These are phyloP conservation scores for Pyrrhoderma noxium DNA, from an alignment of 1,284 basidiomycete species.

Conservation along the genomic window DNA sequence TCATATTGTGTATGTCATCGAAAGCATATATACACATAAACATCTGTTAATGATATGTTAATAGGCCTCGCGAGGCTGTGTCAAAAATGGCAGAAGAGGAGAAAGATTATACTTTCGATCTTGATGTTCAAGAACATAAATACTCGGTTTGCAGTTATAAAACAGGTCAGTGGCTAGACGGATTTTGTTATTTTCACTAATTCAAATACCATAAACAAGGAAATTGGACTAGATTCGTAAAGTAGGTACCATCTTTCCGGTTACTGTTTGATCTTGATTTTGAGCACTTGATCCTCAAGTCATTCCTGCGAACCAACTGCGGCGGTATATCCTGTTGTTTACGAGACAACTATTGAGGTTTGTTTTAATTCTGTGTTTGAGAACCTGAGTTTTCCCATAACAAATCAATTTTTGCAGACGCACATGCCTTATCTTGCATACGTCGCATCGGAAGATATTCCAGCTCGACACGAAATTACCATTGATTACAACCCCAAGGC, in stretches of 20 bases:
- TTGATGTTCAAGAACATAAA: background rate
- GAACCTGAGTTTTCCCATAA: background rate
- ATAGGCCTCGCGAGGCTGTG: background rate
- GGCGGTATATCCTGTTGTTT: conserved; percentile 48
- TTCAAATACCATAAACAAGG: background rate
- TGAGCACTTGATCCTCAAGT: conserved; percentile 27
- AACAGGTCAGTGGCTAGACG: background rate
- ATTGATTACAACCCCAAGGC: conserved; percentile 52
- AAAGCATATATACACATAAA: too few species aligned
- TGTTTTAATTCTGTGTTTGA: conserved; percentile 20
- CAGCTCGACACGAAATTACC: conserved; percentile 46
- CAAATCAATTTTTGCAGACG: conserved; percentile 29
- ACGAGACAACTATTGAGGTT: conserved; percentile 51
- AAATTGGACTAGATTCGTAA: conserved; percentile 11
- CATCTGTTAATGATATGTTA: too few species aligned
- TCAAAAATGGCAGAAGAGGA: background rate
- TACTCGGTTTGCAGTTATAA: conserved; percentile 3
- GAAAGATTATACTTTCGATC: conserved; percentile 5
- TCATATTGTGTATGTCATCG: too few species aligned
- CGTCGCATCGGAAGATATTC: conserved; percentile 41
- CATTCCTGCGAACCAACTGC: conserved; percentile 61
- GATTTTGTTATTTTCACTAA: background rate
- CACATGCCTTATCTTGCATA: conserved; percentile 57
- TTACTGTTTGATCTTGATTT: background rate
- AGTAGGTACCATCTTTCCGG: background rate